Evolutionary conservation across 73 alveolate genomes (phyloP).

Genomic region (Paraurostyla sp.): DNA sequence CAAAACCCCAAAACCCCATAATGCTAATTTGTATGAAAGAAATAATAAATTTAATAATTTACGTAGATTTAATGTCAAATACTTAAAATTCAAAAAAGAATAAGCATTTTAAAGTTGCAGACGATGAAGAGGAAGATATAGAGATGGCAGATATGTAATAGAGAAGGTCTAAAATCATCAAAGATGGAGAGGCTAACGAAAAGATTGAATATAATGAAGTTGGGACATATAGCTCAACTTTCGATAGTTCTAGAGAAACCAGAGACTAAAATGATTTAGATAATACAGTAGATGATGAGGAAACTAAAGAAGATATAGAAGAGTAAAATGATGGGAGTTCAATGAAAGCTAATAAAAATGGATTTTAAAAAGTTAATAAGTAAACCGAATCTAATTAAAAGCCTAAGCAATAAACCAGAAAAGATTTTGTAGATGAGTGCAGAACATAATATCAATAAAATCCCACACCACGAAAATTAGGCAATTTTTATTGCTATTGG

Average conservation of each 20-base stretch:
- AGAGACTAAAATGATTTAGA: constrained; percentile 2
- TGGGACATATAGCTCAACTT: background rate
- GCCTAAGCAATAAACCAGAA: background rate
- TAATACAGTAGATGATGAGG: background rate
- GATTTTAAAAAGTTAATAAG: background rate
- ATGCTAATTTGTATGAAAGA: too few relatives aligned
- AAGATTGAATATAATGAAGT: background rate
- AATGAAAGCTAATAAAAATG: background rate
- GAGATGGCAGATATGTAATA: too few relatives aligned
- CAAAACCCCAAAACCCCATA: too few relatives aligned
- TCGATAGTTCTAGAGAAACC: background rate
- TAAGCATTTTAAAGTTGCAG: too few relatives aligned
- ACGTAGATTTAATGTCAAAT: too few relatives aligned
- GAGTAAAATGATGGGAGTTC: background rate
- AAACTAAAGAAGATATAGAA: background rate
- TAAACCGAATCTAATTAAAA: background rate
- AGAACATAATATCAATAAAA: background rate
- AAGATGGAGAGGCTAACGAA: background rate
- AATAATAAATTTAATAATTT: too few relatives aligned
- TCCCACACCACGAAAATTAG: constrained; percentile 37
- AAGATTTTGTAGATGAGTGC: background rate
- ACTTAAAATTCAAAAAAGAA: too few relatives aligned
- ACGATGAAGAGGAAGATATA: too few relatives aligned
- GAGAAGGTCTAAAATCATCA: background rate
- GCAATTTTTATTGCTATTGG: constrained; percentile 29